A percentile compares a stretch with the other conserved stretches of the same genome.
phyloP scores from a whole-genome alignment of 129 eudicot genomes.

The Erigeron canadensis region DNA sequence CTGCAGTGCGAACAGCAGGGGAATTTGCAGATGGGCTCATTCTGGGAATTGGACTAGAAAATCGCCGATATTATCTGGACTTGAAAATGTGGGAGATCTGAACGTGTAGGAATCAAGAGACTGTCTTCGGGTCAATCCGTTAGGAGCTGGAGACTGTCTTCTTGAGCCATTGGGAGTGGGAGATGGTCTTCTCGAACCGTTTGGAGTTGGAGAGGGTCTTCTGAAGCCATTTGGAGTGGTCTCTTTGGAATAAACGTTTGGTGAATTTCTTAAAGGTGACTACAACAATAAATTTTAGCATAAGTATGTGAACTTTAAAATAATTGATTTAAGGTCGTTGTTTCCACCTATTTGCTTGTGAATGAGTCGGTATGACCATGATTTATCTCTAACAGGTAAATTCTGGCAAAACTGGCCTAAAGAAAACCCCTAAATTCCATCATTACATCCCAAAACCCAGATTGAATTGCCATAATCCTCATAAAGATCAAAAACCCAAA shows the following conservation, averaged over 20 bases:
- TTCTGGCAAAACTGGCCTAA: not conserved
- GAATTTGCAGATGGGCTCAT: constrained; percentile 36
- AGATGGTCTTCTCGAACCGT: constrained; percentile 35
- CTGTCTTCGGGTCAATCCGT: constrained; percentile 36
- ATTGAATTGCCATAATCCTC: no score
- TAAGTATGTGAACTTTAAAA: constrained; percentile 8
- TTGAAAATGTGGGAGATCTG: constrained; percentile 26
- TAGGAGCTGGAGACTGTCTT: constrained; percentile 33
- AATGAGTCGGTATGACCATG: not conserved
- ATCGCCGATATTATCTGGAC: constrained; percentile 34
- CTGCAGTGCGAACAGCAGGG: constrained; percentile 30
- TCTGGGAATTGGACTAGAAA: constrained; percentile 43
- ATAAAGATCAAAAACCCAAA: no score
- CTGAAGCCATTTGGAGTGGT: constrained; percentile 34
- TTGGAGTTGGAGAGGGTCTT: constrained; percentile 36
- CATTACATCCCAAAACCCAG: no score
- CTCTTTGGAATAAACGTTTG: constrained; percentile 37
- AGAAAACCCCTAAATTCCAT: no score
- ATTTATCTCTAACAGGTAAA: not conserved
- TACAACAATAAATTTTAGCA: constrained; percentile 8
- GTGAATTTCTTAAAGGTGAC: constrained; percentile 43
- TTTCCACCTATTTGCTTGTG: not conserved
- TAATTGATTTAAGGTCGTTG: constrained; percentile 5
- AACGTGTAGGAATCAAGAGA: constrained; percentile 35
- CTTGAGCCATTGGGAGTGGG: constrained; percentile 34